Base-by-base conservation (phyloP, 2,329 filamentous ascomycete genomes). In the Cytospora mali region DNA sequence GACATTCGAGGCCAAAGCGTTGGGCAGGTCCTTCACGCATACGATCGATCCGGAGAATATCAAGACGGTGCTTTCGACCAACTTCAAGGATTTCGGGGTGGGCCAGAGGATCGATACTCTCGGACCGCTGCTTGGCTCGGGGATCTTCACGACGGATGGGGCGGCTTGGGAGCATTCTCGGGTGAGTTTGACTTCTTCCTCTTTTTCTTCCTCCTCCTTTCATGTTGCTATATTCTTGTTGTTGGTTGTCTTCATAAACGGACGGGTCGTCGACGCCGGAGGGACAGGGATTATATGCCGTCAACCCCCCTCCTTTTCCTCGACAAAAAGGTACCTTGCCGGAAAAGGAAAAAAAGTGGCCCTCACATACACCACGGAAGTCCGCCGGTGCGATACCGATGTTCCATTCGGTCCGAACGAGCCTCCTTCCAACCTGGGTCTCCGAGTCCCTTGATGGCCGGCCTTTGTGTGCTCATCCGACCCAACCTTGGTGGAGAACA, bases 21-120 rank as follows among this genome's bases (percentile, higher is more conserved):
- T 57, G 35, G 39, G 35, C 25, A 46, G 13, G 28, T 23, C 55
- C 23, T 57, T 57, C 48, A 57, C 39, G 35, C 35, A 46, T 48
- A 61, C 58, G 23, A 53, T 55, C 23, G 60, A 62, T 27, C 60
- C 60, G 31, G 60, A 62, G 25, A 62, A 62, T 33, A 62, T 62
- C 60, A 57, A 62, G 60, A 58, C 60, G 14, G 54, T 62, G 48
- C 46, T 62, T 33, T 51, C 60, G 31, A 33, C 33, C 13, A 57
- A 57, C 14, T 62, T 62, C 33, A 31, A 57, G 35, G 53, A 62
- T 51, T 57, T 52, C 46, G 31, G 31, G 14, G 23, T 57, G 53
- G 31, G 53, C 16, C 53, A 29, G 39, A 50, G 60, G 29, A 50
- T 57, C 35, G n/a, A n/a, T 29, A 51, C 46, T 28, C 31, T 62